Evolutionary conservation across 1,284 basidiomycete genomes (phyloP).

Genomic region (Coniferiporia weirii): DNA sequence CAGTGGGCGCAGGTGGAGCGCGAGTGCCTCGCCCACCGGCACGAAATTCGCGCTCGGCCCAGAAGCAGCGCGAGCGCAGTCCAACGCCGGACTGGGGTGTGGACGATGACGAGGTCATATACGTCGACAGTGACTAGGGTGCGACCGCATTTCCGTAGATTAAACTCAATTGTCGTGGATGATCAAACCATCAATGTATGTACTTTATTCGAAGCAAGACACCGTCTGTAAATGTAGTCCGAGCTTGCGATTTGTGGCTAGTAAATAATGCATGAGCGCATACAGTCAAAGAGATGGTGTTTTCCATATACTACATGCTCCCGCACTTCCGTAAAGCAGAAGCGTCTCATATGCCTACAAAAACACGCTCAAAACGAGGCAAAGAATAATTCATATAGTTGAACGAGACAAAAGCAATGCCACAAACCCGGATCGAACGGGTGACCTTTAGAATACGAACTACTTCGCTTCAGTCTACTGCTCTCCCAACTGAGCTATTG

Average conservation of each 20-base stretch:
- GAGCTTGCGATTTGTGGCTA: too few species aligned
- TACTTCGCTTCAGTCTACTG: constrained; percentile 17
- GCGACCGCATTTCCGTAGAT: too few species aligned
- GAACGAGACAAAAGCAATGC: not conserved
- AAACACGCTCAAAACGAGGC: too few species aligned
- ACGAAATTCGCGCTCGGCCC: constrained; percentile 21
- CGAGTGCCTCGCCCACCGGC: constrained; percentile 41
- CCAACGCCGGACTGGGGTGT: constrained; percentile 74
- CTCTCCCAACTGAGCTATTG: constrained; percentile 17
- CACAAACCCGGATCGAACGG: constrained; percentile 17
- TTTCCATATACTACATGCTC: too few species aligned
- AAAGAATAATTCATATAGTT: not conserved
- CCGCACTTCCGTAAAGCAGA: too few species aligned
- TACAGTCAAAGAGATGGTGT: too few species aligned
- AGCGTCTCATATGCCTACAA: too few species aligned
- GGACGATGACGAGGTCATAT: constrained; percentile 64
- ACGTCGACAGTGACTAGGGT: constrained; percentile 61
- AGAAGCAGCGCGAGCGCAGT: constrained; percentile 42
- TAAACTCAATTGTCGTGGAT: too few species aligned
- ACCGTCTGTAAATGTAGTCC: too few species aligned
- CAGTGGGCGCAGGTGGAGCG: constrained; percentile 50
- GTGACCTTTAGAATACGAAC: constrained; percentile 12
- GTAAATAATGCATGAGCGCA: too few species aligned
- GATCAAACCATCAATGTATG: too few species aligned
- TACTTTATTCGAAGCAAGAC: too few species aligned